Base-by-base conservation (phyloP, 2,329 filamentous ascomycete genomes). In the Nigrospora oryzae region DNA sequence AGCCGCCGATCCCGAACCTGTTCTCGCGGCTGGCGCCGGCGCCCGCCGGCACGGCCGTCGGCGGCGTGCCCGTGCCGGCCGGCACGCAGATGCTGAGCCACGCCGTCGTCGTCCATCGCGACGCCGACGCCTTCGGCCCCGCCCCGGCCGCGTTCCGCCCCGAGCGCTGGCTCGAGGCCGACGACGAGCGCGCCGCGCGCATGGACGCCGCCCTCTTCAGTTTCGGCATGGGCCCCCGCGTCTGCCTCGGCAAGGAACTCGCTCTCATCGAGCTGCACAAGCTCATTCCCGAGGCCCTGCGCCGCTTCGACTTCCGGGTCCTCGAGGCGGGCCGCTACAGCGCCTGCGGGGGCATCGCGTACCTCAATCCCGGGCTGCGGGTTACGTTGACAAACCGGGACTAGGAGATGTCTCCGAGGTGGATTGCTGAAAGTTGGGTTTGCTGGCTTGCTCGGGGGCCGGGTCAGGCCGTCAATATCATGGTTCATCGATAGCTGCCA, bases 161-260 rank as follows among this genome's bases (percentile, higher is more conserved):
- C 7, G 40, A 36, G 40, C 40, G 40, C 8, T 42, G 40, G 40
- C 40, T 42, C 17, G 17, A 35, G 17, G 14, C n/a, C n/a, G n/a
- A n/a, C 33, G 40, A 36, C 16, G 40, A 36, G 40, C 32, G 40
- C 7, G 12, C 32, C 11, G 19, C n/a, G 2, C 40, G 40, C 33
- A 41, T 41, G 39, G 39, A 41, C 11, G 39, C 31, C 23, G 23
- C 23, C 23, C 16, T 31, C 19, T 39, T 30, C 16, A 35, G 33
- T 4, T 42, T 42, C 33, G 40, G 40, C 23, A 36, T 42, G 32
- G 40, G 40, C 16, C 40, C 33, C 11, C 40, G 40, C n/a, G 40
- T 8, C 13, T 42, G 40, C 33, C 13, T 42, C 16, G 40, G 40
- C 17, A 42, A 42, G 33, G 33, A 42, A 13, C 40, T 42, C 13